Evolutionary conservation across 257 asterid species (phyloP).

Genomic region (Thymus mandschuricus): DNA sequence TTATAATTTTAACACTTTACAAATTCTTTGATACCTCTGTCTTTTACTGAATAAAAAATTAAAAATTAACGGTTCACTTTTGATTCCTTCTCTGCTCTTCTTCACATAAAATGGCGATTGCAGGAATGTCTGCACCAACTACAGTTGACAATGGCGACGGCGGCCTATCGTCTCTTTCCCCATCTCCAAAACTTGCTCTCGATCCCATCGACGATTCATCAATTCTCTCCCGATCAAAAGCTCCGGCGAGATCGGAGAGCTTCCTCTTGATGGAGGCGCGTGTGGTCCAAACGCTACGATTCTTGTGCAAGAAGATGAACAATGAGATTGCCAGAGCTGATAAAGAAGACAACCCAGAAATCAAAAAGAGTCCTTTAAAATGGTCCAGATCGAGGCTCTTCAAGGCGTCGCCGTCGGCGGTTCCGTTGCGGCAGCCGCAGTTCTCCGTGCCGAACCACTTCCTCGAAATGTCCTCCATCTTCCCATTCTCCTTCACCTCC

Average conservation of each 20-base stretch:
- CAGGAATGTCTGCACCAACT: background rate
- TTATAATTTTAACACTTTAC: no score
- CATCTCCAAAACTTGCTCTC: background rate
- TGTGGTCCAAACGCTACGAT: constrained; percentile 8
- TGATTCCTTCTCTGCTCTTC: background rate
- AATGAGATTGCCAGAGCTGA: constrained; percentile 45
- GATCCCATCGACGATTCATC: constrained; percentile 16
- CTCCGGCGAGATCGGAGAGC: constrained; percentile 37
- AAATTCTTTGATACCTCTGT: no score
- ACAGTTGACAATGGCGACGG: background rate
- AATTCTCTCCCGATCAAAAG: constrained; percentile 39
- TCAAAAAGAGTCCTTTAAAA: constrained; percentile 47
- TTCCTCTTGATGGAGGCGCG: constrained; percentile 31
- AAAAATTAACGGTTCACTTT: background rate
- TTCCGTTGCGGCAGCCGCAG: constrained; percentile 20
- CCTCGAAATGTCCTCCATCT: constrained; percentile 30
- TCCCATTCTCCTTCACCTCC: constrained; percentile 45
- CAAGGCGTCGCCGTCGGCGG: background rate
- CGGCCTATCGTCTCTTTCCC: constrained; percentile 29
- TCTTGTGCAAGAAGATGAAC: constrained; percentile 41
- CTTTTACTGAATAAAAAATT: background rate
- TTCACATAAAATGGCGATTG: background rate
- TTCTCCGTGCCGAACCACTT: constrained; percentile 35
- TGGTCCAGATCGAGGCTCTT: constrained; percentile 31
- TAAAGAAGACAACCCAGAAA: constrained; percentile 41